These are phyloP conservation scores for Pharnaceum exiguum DNA, from an alignment of 148 eudicot genomes.

Conservation along the genomic window DNA sequence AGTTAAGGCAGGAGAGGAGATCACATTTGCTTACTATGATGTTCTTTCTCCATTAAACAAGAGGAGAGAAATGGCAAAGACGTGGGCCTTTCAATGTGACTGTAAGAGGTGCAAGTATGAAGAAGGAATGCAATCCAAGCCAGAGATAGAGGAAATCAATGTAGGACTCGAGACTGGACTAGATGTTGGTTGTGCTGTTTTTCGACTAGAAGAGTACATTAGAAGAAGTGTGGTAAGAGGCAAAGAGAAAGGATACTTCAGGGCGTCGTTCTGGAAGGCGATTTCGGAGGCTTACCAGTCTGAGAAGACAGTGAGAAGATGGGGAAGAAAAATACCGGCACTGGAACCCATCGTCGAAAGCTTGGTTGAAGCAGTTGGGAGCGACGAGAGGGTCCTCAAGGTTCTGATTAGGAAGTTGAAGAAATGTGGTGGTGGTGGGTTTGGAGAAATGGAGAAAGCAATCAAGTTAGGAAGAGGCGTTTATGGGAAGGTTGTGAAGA, in stretches of 20 bases:
- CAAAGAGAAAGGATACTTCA: constrained; percentile 62
- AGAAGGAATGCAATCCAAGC: constrained; percentile 36
- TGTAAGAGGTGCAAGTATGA: constrained; percentile 78
- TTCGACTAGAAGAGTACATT: constrained; percentile 68
- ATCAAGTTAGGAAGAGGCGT: constrained; percentile 87
- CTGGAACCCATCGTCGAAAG: constrained; percentile 58
- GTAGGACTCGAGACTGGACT: constrained; percentile 50
- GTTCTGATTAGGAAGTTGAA: constrained; percentile 49
- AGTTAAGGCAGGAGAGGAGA: constrained; percentile 77
- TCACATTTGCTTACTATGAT: constrained; percentile 75
- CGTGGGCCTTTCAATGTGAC: constrained; percentile 68
- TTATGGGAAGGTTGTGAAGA: constrained; percentile 84
- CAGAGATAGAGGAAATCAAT: constrained; percentile 60
- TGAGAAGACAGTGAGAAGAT: constrained; percentile 53
- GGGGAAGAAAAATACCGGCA: constrained; percentile 73
- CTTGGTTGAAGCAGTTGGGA: constrained; percentile 59
- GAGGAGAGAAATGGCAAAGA: constrained; percentile 53
- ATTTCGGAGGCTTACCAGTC: constrained; percentile 47
- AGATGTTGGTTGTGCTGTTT: constrained; percentile 55
- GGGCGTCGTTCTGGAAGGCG: constrained; percentile 81
- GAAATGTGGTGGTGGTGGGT: constrained; percentile 37
- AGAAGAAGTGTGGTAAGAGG: constrained; percentile 63
- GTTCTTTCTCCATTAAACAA: constrained; percentile 44
- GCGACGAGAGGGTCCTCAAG: constrained; percentile 69
- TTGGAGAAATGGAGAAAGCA: constrained; percentile 67